These are phyloP conservation scores for Geopyxis carbonaria DNA, from an alignment of 495 filamentous ascomycete species.

Conservation along the genomic window DNA sequence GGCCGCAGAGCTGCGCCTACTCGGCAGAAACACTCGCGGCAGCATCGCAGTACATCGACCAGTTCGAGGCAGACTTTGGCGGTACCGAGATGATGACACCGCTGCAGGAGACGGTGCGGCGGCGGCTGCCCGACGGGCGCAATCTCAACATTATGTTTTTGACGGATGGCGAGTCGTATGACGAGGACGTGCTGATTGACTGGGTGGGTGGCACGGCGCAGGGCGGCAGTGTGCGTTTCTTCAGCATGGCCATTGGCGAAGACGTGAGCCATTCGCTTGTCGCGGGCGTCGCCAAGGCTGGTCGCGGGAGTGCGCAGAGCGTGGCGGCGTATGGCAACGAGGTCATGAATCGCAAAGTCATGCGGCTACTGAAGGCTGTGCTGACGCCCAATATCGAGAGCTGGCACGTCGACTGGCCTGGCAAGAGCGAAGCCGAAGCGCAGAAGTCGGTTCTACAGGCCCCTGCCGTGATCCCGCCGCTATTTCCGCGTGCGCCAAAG, in stretches of 20 bases:
- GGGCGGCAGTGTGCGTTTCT: constrained; percentile 36
- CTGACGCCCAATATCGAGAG: constrained; percentile 41
- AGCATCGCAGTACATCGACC: constrained; percentile 34
- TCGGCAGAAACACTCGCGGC: constrained; percentile 32
- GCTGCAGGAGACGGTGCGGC: constrained; percentile 28
- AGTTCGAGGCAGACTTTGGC: constrained; percentile 39
- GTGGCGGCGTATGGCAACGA: constrained; percentile 42
- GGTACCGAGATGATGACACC: constrained; percentile 50
- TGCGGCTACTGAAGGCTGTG: constrained; percentile 55
- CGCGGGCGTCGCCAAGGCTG: constrained; percentile 48
- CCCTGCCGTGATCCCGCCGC: constrained; percentile 41
- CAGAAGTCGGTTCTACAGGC: constrained; percentile 42
- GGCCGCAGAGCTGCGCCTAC: constrained; percentile 40
- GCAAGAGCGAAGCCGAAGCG: constrained; percentile 30
- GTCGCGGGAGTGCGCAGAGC: constrained; percentile 48
- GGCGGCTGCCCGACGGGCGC: constrained; percentile 26
- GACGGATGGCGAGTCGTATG: constrained; percentile 56
- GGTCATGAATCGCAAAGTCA: constrained; percentile 34
- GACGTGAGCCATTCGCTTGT: constrained; percentile 45
- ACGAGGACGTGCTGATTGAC: constrained; percentile 36
- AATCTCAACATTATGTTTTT: constrained; percentile 51
- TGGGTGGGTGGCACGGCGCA: constrained; percentile 34
- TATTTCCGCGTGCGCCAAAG: constrained; percentile 47
- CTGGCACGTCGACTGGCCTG: constrained; percentile 10
- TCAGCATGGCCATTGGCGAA: constrained; percentile 48